These are phyloP conservation scores for Ophiocordyceps camponoti-rufipedis DNA, from an alignment of 2,329 filamentous ascomycete genomes.

Conservation along the genomic window DNA sequence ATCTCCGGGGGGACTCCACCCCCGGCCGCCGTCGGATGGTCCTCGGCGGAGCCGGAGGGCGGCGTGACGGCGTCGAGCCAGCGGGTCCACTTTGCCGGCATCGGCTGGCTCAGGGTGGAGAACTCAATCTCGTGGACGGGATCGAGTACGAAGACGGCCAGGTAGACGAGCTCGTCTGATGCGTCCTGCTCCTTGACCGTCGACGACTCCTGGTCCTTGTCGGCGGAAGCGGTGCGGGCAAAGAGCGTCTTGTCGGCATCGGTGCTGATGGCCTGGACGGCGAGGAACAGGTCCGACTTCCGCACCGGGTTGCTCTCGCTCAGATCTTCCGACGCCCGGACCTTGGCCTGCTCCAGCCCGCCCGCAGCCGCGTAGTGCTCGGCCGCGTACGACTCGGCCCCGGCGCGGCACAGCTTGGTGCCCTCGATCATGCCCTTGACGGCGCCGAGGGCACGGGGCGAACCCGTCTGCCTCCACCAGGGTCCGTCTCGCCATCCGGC, in stretches of 20 bases:
- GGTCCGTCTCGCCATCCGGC: conserved; percentile 83
- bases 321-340: conserved; percentile 59
- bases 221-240: conserved; percentile 30
- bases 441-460: conserved; percentile 57
- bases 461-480: conserved; percentile 70
- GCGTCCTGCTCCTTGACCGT: conserved; percentile 30
- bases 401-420: conserved; percentile 77
- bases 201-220: conserved; percentile 36
- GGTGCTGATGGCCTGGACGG: conserved; percentile 72
- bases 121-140: conserved; percentile 85
- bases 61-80: conserved; percentile 72
- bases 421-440: conserved; percentile 71
- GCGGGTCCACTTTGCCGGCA: conserved; percentile 71
- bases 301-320: conserved; percentile 78
- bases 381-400: conserved; percentile 68
- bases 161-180: conserved; percentile 46
- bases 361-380: conserved; percentile 71
- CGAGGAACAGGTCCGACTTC: conserved; percentile 85
- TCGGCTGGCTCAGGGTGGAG: conserved; percentile 60
- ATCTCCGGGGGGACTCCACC: conserved; percentile 59
- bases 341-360: conserved; percentile 63
- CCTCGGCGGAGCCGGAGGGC: conserved; percentile 30
- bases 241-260: conserved; percentile 51
- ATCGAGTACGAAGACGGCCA: conserved; percentile 68
- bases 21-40: conserved; percentile 19